Evolutionary conservation across 768 basidiomycete species (phyloP), one percentile per base, ranked within the genome.

Genomic region (Russula abietina): DNA sequence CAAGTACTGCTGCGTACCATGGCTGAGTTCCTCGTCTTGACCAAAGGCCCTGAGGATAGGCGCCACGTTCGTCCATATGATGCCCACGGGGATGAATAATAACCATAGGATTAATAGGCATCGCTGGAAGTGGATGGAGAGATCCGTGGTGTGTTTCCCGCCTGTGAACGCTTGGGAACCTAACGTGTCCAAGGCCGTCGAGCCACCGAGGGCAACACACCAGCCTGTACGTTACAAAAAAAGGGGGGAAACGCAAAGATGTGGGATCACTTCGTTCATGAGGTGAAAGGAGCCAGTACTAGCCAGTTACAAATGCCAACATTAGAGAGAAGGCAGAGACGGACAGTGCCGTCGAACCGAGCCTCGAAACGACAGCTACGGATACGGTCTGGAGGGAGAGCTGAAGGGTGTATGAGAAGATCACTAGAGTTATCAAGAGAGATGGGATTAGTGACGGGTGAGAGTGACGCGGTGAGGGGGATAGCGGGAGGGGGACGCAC

Each of bases 121-220:
- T 66, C 89, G 78, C 71, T 90, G 88, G 38, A 89, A 77, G 67
- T 89, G 85, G 22, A 90, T 69, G 4, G 87, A 87, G 10, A 91
- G 76, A 68, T 87, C 87, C 8, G 85, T 81, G n/a, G 79, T 76
- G 55, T 71, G 77, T 61, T 68, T 74, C 38, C 84, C 81, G 28
- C 85, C 86, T 14, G 87, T 89, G 73, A 85, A 91, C 1, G 89
- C 82, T 68, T 88, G 86, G 1, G 89, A 89, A 45, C 88, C 88
- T 59, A 90, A 76, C 0, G 89, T 91, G 70, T 90, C 88, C 39
- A 90, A 77, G 9, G 86, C 87, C 3, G 87, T 88, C 0, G 87
- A 86, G n/a, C 88, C 88, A 16, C 88, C 88, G 22, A 90, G 78
- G 12, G 87, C 88, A 59, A 90, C 78, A 69, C 83, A 84, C 87